Conservation (phyloP, 768 basidiomycete genomes). For the Baorangia bicolor region DNA sequence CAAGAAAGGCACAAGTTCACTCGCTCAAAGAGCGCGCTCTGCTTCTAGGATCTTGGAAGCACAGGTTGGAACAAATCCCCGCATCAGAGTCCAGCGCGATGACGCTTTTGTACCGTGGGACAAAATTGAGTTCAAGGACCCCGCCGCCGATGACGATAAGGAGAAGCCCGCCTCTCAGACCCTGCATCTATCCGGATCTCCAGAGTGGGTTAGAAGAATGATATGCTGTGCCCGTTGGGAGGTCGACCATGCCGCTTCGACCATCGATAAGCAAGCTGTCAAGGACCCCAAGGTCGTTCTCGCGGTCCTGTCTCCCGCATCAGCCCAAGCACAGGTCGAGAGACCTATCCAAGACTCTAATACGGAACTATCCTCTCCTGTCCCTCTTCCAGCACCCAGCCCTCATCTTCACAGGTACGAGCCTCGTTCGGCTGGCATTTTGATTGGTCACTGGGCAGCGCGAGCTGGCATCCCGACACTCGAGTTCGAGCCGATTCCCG, state of each 20-base stretch:
- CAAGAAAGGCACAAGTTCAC: constrained; percentile 81
- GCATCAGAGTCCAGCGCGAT: constrained; percentile 79
- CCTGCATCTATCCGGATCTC: constrained; percentile 42
- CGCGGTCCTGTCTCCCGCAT: constrained; percentile 48
- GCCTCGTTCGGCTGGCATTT: constrained; percentile 58
- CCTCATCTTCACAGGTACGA: constrained; percentile 58
- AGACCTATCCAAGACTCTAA: constrained; percentile 14
- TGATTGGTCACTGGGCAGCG: constrained; percentile 67
- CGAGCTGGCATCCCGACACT: constrained; percentile 59
- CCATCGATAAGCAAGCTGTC: constrained; percentile 20
- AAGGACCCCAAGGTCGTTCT: constrained; percentile 54
- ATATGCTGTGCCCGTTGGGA: constrained; percentile 85
- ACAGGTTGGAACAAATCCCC: constrained; percentile 78
- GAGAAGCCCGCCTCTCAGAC: constrained; percentile 24
- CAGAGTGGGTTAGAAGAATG: constrained; percentile 83
- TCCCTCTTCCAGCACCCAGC: constrained; percentile 64
- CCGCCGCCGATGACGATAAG: constrained; percentile 22
- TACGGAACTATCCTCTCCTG: constrained; percentile 45
- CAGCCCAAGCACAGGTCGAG: constrained; percentile 28
- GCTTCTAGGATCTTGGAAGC: constrained; percentile 89
- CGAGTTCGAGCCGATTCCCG: constrained; percentile 43
- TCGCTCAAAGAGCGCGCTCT: constrained; percentile 80
- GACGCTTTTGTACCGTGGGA: constrained; percentile 86
- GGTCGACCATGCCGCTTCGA: constrained; percentile 47
- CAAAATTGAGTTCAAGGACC: constrained; percentile 53